Evolutionary conservation across 495 filamentous ascomycete genomes (phyloP).

Genomic region (Durotheca rogersii): DNA sequence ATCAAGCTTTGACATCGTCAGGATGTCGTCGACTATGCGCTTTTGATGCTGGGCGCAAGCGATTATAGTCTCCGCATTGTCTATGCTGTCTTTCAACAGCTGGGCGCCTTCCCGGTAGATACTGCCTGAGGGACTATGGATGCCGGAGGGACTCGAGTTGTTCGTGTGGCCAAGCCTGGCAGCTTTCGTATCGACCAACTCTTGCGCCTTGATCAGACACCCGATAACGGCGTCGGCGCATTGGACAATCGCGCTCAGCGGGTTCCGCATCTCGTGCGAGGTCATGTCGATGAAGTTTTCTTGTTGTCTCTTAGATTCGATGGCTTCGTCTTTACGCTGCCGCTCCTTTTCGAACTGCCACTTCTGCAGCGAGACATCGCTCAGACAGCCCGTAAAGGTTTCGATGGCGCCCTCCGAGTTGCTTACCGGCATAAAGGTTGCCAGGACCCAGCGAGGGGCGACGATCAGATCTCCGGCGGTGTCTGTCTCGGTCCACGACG

Average conservation of each 20-base stretch:
- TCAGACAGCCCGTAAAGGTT: conserved; percentile 67
- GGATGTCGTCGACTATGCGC: conserved; percentile 74
- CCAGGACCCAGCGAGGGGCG: conserved; percentile 58
- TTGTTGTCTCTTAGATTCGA: conserved; percentile 66
- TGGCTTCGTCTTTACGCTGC: conserved; percentile 59
- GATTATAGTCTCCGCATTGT: conserved; percentile 79
- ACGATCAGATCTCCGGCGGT: conserved; percentile 58
- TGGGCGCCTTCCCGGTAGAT: conserved; percentile 33
- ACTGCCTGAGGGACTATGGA: not conserved
- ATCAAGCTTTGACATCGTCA: conserved; percentile 85
- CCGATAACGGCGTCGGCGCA: conserved; percentile 75
- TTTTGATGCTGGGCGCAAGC: conserved; percentile 83
- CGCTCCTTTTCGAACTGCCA: conserved; percentile 64
- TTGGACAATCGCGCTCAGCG: conserved; percentile 76
- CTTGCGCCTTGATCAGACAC: conserved; percentile 45
- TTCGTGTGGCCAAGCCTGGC: not conserved
- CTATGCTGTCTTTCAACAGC: conserved; percentile 60
- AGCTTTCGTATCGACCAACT: conserved; percentile 14
- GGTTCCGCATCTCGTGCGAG: conserved; percentile 85
- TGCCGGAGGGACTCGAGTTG: not conserved
- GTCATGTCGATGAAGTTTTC: conserved; percentile 90
- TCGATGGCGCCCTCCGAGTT: conserved; percentile 58
- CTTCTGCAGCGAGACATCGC: conserved; percentile 58
- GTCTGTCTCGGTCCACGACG: conserved; percentile 57
- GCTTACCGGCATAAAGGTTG: conserved; percentile 68